A percentile compares a stretch with the other conserved stretches of the same genome.
Evolutionary conservation across 768 basidiomycete species (phyloP).

Genomic region (Boletus patriciae): DNA sequence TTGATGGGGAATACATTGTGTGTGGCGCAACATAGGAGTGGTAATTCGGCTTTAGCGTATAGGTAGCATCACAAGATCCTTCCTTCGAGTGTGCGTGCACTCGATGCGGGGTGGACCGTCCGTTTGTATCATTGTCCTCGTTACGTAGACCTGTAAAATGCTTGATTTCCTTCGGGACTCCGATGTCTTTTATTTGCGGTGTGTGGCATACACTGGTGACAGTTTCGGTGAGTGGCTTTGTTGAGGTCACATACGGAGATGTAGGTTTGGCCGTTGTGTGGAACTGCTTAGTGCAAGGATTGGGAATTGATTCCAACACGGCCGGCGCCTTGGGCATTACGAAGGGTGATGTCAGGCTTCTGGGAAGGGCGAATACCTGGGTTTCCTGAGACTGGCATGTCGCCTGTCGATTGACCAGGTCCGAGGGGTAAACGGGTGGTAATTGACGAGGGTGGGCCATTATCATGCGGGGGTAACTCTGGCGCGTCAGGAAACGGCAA

Average conservation of each 20-base stretch:
- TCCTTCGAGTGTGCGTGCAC: neutral
- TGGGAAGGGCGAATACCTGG: neutral
- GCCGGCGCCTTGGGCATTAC: constrained; percentile 2
- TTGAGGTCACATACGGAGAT: too few species aligned
- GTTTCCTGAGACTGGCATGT: neutral
- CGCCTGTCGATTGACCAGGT: neutral
- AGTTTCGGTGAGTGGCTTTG: neutral
- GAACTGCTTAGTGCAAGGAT: neutral
- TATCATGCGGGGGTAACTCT: constrained; percentile 14
- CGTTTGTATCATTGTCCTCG: constrained; percentile 5
- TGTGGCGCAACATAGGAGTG: constrained; percentile 1
- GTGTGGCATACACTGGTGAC: neutral
- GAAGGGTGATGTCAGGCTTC: constrained; percentile 17
- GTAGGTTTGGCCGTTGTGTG: too few species aligned
- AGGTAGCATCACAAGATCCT: neutral
- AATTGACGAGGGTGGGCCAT: constrained; percentile 22
- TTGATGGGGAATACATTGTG: constrained; percentile 4
- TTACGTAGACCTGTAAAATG: neutral
- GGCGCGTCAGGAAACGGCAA: constrained; percentile 14
- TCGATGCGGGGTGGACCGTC: constrained; percentile 1
- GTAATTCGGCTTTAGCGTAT: constrained; percentile 3
- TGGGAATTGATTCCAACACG: neutral
- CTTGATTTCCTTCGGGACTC: neutral
- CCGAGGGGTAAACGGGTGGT: constrained; percentile 20
- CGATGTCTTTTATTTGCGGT: neutral